Base-by-base conservation (phyloP, 2,329 filamentous ascomycete species). In the Colletotrichum paranaense region DNA sequence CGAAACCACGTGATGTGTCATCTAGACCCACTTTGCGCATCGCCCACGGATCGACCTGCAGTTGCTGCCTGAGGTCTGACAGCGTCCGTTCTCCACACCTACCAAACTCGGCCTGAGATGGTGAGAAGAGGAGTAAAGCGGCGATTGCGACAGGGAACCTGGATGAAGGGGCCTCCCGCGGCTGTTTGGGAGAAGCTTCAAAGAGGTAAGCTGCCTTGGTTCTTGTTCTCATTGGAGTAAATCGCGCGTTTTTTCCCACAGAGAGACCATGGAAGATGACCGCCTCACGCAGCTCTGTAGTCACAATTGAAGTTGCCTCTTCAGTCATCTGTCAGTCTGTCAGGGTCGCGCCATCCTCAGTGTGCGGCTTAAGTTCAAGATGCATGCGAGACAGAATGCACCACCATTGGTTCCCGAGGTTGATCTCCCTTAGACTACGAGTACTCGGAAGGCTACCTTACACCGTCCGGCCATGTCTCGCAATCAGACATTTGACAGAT, bases 1-100 rank as follows among this genome's bases (percentile, higher is more conserved):
- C 84, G 84, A 82, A 83, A 81, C 79, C 84, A 85, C 84, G 84
- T 85, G 84, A 85, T 72, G 67, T 53, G 42, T 12, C n/a, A 22
- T 9, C 11, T 26, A 12, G 30, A 24, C 16, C 14, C 59, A 14
- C 9, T 12, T 7, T 30, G 7, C 16, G 38, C 16, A 49, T 42
- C 38, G 4, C 19, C 9, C 38, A 5, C 59, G 9, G 16, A 12
- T 26, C 8, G n/a, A 14, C 26, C 24, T 3, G 24, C 5, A n/a
- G 46, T 35, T 53, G 62, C 68, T 73, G 71, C 71, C 71, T 74
- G 71, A 72, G 62, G 60, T 55, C 55, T 65, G n/a, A 6, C 28
- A 5, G 68, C 58, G 32, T 49, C 59, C 24, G 59, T 46, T 56
- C 67, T 26, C 70, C 42, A 62, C 60, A 38, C 22, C 42, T 16